Evolutionary conservation across 2,329 filamentous ascomycete genomes (phyloP).

Genomic region (Paracorniculantispora psalliotae): DNA sequence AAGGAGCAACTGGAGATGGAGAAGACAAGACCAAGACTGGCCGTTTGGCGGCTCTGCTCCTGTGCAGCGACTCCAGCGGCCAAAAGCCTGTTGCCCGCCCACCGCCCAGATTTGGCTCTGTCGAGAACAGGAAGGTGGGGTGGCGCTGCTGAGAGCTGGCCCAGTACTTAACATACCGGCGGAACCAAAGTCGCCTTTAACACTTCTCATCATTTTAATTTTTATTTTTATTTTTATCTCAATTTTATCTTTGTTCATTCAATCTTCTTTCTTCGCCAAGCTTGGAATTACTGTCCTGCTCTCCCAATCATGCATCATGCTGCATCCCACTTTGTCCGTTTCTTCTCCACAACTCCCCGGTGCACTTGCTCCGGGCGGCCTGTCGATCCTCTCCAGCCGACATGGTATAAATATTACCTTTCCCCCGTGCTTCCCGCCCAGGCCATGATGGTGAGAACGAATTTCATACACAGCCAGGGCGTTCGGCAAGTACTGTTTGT

Average conservation of each 20-base stretch:
- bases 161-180: too few species aligned
- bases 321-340: neutral
- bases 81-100: neutral
- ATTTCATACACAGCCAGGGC: too few species aligned
- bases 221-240: too few species aligned
- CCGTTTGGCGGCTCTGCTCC: neutral
- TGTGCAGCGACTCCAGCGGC: neutral
- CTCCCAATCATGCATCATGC: neutral
- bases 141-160: neutral
- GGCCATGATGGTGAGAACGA: too few species aligned
- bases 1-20: neutral
- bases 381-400: neutral
- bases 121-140: neutral
- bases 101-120: neutral
- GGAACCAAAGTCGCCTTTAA: too few species aligned
- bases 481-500: too few species aligned
- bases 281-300: too few species aligned
- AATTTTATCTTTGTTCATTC: too few species aligned
- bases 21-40: neutral
- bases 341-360: neutral
- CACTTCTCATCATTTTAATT: too few species aligned
- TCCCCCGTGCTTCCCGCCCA: neutral
- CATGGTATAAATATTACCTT: neutral
- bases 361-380: conserved; percentile 7
- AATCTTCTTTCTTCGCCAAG: too few species aligned